Evolutionary conservation across 495 filamentous ascomycete genomes (phyloP), one percentile per base, ranked within the genome.

Genomic region (Penicillium riverlandense): DNA sequence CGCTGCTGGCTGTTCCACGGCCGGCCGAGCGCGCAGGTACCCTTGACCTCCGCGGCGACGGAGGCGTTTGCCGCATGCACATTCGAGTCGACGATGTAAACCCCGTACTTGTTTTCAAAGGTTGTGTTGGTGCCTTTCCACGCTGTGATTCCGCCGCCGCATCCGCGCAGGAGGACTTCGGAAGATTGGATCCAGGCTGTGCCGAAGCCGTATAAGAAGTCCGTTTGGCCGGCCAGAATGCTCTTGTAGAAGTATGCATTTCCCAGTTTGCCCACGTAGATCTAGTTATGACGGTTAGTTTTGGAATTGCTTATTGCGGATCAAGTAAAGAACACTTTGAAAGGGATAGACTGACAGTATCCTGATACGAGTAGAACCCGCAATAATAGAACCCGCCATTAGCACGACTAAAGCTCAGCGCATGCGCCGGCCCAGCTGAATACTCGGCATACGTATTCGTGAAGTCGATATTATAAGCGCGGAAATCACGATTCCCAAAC

Each of bases 71-170:
- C 75, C 0, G 73, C 72, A 4, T 55, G 50, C 22, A 79, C 59
- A 29, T 51, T 59, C 15, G 70, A 75, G 43, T 74, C 66, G 33
- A 69, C 60, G 46, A 83, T 74, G 58, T 82, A 83, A 12, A 79
- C 67, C 27, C 79, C 79, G 60, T 79, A 83, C 44, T 78, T 80
- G 58, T 83, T 83, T 6, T 51, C 50, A 45, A 75, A 79, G 15
- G 76, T 81, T 0, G 77, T 82, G 57, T 83, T 83, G 1, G 72
- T 78, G 11, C 78, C 79, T 43, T 83, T 83, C 79, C 78, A 82
- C 7, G 78, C 78, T n/a, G 76, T 80, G 38, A 82, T 72, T 37
- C 79, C 78, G 45, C 79, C 78, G 22, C 78, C 79, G 53, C 78
- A 82, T 40, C 57, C 55, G 29, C 79, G 71, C 22, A 83, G 66